Conservation (phyloP, 2,329 filamentous ascomycete genomes). For the Catunica adiposa region DNA sequence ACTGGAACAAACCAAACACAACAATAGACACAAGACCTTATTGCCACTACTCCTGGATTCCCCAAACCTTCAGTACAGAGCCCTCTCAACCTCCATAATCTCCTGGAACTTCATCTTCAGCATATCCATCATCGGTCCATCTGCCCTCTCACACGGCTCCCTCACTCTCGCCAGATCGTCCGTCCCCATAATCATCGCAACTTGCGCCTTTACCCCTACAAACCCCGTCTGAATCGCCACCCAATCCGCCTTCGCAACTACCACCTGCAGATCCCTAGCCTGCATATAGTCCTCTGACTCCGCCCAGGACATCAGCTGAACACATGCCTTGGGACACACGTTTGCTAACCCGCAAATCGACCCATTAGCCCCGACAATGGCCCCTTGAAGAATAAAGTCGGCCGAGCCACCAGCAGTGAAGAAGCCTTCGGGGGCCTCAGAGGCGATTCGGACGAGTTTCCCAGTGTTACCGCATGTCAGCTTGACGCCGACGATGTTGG, state of each 20-base stretch:
- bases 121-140: slow-evolving; percentile 20
- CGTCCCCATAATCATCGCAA: slow-evolving; percentile 24
- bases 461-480: slow-evolving; percentile 48
- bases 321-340: slow-evolving; percentile 24
- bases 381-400: slow-evolving; percentile 27
- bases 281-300: slow-evolving; percentile 21
- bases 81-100: slow-evolving; percentile 20
- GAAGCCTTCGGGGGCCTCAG: slow-evolving; percentile 24
- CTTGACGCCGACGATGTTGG: slow-evolving; percentile 48
- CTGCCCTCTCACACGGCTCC: slow-evolving; percentile 23
- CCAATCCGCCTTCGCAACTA: slow-evolving; percentile 31
- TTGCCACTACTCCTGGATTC: background rate
- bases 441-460: slow-evolving; percentile 35
- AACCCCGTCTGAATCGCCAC: slow-evolving; percentile 32
- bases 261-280: slow-evolving; percentile 24
- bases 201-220: slow-evolving; percentile 31
- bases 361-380: slow-evolving; percentile 25
- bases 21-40: no score
- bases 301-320: slow-evolving; percentile 22
- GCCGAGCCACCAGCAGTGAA: slow-evolving; percentile 28
- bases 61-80: background rate
- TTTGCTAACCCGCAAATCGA: slow-evolving; percentile 27
- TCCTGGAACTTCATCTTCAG: slow-evolving; percentile 25
- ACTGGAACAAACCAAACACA: no score
- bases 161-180: slow-evolving; percentile 25